Evolutionary conservation across 305 asterid species (phyloP), one percentile per base, ranked within the genome.

Genomic region (Fraxinus ornus): DNA sequence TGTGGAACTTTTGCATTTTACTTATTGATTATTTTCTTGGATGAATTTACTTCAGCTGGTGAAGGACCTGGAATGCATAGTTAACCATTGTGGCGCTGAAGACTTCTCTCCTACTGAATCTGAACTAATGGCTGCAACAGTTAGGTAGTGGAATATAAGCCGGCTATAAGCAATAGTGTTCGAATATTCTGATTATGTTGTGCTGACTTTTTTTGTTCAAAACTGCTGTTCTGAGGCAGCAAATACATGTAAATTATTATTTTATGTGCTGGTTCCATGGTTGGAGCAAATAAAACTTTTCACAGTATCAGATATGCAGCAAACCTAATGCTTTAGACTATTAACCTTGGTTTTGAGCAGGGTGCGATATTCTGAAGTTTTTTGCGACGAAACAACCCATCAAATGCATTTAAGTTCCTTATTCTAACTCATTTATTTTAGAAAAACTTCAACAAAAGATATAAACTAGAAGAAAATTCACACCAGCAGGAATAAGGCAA

Each of bases 91-190:
- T 3, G 82, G 87, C 0, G 86, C 86, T 5, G 86, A 86, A 79
- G 90, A 87, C 78, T 85, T 89, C 76, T 90, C 91, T 74, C 92
- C 90, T 10, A 80, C 88, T 41, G 93, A 90, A 73, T 86, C 84
- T 57, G 90, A 88, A 74, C 55, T 77, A 78, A 78, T 82, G 86
- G 86, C n/a, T 7, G 21, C 13, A 0, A 36, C 41, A 19, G 55
- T 64, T 26, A 7, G 80, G 33, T 52, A 78, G 36, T 1, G 13
- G 24, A 78, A 9, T 15, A 13, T 4, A 36, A 52, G 57, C 60
- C n/a, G 66, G 39, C 41, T 60, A 47, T 55, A 78, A 81, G 64
- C 75, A 47, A 9, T 32, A 36, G 47, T 7, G 57, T 13, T 32
- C 55, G 2, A 36, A 33, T 36, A 33, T 32, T 15, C 12, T 71